Conservation (phyloP, 1,284 basidiomycete species). For the Cryptococcus depauperatus region DNA sequence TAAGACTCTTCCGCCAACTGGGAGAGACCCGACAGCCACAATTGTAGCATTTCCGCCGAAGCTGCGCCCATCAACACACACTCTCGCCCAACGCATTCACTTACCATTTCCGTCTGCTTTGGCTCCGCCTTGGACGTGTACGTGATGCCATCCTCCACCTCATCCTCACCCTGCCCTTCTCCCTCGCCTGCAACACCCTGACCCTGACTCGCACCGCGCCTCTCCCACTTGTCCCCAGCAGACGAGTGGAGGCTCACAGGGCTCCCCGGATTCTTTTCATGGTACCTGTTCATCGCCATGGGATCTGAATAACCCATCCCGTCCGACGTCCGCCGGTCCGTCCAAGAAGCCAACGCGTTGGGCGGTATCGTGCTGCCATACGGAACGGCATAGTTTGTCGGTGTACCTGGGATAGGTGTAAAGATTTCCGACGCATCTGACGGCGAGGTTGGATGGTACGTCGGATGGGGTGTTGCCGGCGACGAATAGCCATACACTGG, state of each 20-base stretch:
- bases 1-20: constrained; percentile 11
- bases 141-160: neutral
- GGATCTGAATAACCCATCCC: neutral
- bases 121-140: constrained; percentile 13
- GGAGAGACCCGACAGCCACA: constrained; percentile 6
- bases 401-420: constrained; percentile 5
- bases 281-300: too few species aligned
- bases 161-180: neutral
- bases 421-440: constrained; percentile 6
- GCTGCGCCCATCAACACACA: neutral
- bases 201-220: neutral
- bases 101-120: constrained; percentile 12
- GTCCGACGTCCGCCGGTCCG: too few species aligned
- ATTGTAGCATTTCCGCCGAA: constrained; percentile 11
- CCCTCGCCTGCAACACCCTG: neutral
- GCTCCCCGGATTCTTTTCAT: too few species aligned
- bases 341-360: constrained; percentile 1
- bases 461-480: too few species aligned
- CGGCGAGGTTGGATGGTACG: neutral
- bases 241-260: too few species aligned
- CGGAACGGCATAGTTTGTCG: neutral
- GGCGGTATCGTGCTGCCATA: constrained; percentile 3
- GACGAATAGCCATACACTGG: too few species aligned
- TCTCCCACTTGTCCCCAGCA: neutral
- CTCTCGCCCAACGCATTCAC: neutral